Base-by-base conservation (phyloP, 208 protist species). In the Borovskyia barvae region DNA sequence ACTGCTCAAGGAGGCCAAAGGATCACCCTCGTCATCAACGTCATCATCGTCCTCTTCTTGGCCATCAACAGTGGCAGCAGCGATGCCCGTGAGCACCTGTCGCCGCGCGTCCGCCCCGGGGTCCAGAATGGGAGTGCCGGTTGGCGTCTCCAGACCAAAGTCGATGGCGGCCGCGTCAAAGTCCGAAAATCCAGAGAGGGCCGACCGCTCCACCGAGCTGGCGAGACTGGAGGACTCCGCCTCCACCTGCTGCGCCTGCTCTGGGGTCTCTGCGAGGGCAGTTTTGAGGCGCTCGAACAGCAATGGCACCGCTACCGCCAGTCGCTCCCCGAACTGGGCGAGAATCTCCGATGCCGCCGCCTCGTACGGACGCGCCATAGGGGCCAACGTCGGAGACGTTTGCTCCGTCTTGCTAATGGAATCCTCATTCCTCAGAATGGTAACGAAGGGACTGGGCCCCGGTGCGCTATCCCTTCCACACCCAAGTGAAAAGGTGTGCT, bases 141-240 rank as follows among this genome's bases (percentile, higher is more conserved):
- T 45, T 37, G 54, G 65, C 2, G 70, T 11, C n/a, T 81, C 78
- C 28, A 77, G 67, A n/a, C 70, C 74, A 54, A 79, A 85, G 20
- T 85, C 78, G 26, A 75, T 62, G 20, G 67, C 67, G 14, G 62
- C 70, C n/a, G 58, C 48, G 63, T 67, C 63, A 12, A 72, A 72
- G 29, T 72, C 66, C 2, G 35, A 41, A 35, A 58, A 53, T 32
- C 39, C 33, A 2, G 60, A 17, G 6, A 67, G 28, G 5, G 24
- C 32, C 2, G 72, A 61, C 5, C 76, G 77, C 17, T 87, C 85
- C 19, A 82, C 47, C 14, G 81, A 86, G 66, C 85, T 92, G 28
- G 80, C 72, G 0, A 86, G 49, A 50, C 85, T 92, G 25, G 77
- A 88, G 2, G 72, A 79, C 60, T 90, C 78, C 11, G 62, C 66